These are phyloP conservation scores for Spizellomyces punctatus DNA, from an alignment of 192 early-diverging fungal species.

Conservation along the genomic window DNA sequence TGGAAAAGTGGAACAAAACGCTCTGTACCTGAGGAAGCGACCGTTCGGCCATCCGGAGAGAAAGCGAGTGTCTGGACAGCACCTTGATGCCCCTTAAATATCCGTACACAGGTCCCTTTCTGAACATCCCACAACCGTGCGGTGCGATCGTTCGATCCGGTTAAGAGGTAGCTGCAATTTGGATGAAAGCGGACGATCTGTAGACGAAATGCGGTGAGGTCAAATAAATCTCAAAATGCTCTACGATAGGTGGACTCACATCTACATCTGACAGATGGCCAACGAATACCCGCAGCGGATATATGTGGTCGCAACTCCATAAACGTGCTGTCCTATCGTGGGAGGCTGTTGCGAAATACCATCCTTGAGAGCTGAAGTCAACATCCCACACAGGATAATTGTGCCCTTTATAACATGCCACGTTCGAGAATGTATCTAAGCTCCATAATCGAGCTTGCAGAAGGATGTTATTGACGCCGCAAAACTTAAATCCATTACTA, in stretches of 20 bases:
- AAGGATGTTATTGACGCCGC: constrained; percentile 14
- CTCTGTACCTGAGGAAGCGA: constrained; percentile 82
- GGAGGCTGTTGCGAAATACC: constrained; percentile 96
- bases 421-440: constrained; percentile 82
- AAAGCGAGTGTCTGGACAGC: constrained; percentile 83
- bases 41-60: constrained; percentile 86
- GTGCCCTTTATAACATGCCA: constrained; percentile 96
- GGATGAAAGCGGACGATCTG: constrained; percentile 94
- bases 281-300: constrained; percentile 94
- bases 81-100: constrained; percentile 86
- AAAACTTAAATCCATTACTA: constrained; percentile 8
- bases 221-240: neutral
- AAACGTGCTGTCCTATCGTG: constrained; percentile 94
- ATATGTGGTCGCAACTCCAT: constrained; percentile 96
- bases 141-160: constrained; percentile 88
- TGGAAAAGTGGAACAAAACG: constrained; percentile 12
- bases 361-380: constrained; percentile 83
- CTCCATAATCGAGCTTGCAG: constrained; percentile 90
- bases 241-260: constrained; percentile 55
- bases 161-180: constrained; percentile 91
- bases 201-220: neutral
- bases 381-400: constrained; percentile 98
- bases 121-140: constrained; percentile 94
- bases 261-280: constrained; percentile 98
- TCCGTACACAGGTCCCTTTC: constrained; percentile 82